A percentile compares a stretch with the other conserved stretches of the same genome.
These are phyloP conservation scores for Paecilomyces variotii DNA, from an alignment of 2,329 filamentous ascomycete genomes.

Conservation along the genomic window DNA sequence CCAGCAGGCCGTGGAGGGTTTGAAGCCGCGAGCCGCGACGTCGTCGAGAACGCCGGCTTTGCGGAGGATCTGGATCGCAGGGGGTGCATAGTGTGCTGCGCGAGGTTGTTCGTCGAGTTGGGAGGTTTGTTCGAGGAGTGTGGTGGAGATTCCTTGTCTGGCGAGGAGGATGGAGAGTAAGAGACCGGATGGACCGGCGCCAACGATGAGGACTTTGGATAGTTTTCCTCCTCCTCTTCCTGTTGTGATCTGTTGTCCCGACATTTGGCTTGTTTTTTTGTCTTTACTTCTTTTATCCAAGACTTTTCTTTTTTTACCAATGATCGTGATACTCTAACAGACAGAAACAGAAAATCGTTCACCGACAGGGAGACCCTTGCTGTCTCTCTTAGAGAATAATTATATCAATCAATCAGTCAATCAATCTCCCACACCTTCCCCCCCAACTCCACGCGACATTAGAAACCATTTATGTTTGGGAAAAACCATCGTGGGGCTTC, in stretches of 20 bases:
- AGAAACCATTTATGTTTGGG: not conserved
- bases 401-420: not conserved
- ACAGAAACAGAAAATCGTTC: no score
- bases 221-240: not conserved
- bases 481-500: not conserved
- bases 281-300: not conserved
- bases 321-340: not conserved
- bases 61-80: constrained; percentile 50
- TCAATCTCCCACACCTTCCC: not conserved
- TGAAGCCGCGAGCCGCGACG: constrained; percentile 36
- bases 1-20: constrained; percentile 38
- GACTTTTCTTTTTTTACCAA: not conserved
- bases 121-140: constrained; percentile 44
- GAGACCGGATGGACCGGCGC: constrained; percentile 25
- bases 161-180: constrained; percentile 22
- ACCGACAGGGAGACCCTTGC: no score
- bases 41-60: constrained; percentile 54
- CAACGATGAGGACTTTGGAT: constrained; percentile 19
- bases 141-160: constrained; percentile 23
- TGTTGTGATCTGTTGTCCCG: not conserved
- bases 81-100: constrained; percentile 54
- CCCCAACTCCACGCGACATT: not conserved
- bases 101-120: constrained; percentile 53
- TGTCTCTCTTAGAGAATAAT: no score
- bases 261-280: not conserved